Base-by-base conservation (phyloP, 768 basidiomycete species). In the Lactifluus hygrophoroides region DNA sequence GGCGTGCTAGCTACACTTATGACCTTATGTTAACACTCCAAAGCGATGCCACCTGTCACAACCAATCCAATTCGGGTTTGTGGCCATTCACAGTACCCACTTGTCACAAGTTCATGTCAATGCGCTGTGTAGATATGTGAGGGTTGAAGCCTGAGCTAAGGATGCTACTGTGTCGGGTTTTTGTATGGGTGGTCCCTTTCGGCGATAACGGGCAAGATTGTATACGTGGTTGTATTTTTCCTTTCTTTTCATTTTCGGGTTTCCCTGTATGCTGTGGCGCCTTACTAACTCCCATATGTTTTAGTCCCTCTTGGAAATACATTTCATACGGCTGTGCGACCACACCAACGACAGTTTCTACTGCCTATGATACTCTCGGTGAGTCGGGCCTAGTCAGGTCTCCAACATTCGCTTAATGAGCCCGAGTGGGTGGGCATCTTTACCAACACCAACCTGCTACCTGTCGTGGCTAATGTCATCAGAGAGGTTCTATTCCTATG, bases 331-430 rank as follows among this genome's bases (percentile, higher is more conserved):
- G 83, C 0, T 96, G 92, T 68, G 79, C 82, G 0, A 77, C 80
- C 14, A 88, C 94, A 56, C 83, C 85, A 6, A 84, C 85, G 3
- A 79, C 86, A 10, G 90, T 96, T 64, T 94, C 92, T 1, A 98
- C 96, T 2, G 94, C 94, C 0, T 98, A 99, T 72, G 95, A 96
- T 68, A 95, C 92, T 2, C 86, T 98, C 23, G 95, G 96, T 52
- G 86, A 89, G 68, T n/a, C n/a, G n/a, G n/a, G n/a, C n/a, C n/a
- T n/a, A n/a, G n/a, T 75, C 81, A 0, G 93, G 95, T 51, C 82
- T 99, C 19, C 75, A 84, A 0, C 94, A 98, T 71, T 93, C 95
- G 0, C 81, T 98, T 58, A 88, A 91, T 70, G 86, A 90, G 67
- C 91, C 94, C 3, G 76, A 85, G 46, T 93, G 88, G 62, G 77